These are phyloP conservation scores for Vararia minispora DNA, from an alignment of 768 basidiomycete genomes.

Conservation along the genomic window DNA sequence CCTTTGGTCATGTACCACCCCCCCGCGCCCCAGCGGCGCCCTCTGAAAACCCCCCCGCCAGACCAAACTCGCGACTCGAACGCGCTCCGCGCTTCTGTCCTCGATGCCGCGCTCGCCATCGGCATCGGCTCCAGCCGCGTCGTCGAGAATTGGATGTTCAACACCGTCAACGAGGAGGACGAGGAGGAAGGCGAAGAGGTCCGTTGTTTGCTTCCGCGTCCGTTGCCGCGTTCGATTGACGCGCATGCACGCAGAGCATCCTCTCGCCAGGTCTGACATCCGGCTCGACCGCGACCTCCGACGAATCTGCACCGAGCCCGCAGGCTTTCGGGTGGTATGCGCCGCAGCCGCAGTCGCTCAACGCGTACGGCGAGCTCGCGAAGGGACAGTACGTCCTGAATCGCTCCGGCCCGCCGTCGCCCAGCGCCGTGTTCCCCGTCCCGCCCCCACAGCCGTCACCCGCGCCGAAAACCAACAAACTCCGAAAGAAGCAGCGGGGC, in stretches of 20 bases:
- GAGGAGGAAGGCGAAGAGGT: slow-evolving; percentile 40
- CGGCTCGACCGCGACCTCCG: slow-evolving; percentile 30
- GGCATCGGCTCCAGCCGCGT: slow-evolving; percentile 48
- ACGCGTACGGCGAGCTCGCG: too few species aligned
- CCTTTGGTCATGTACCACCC: too few species aligned
- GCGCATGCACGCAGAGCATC: slow-evolving; percentile 9
- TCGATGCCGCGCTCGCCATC: slow-evolving; percentile 61
- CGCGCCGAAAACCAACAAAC: slow-evolving; percentile 20
- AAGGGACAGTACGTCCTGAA: too few species aligned
- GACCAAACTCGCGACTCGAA: slow-evolving; percentile 48
- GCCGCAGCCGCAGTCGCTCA: too few species aligned
- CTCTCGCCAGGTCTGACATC: slow-evolving; percentile 27
- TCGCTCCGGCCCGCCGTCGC: slow-evolving; percentile 21
- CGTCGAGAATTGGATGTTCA: slow-evolving; percentile 67
- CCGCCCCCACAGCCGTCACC: neutral
- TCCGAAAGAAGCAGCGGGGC: slow-evolving; percentile 40
- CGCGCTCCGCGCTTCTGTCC: slow-evolving; percentile 58
- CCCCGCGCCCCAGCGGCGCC: too few species aligned
- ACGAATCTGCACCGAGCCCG: slow-evolving; percentile 26
- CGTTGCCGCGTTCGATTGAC: neutral
- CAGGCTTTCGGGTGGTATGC: too few species aligned
- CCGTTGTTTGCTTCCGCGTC: slow-evolving; percentile 7
- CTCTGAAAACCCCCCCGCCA: too few species aligned
- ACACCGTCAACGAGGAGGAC: slow-evolving; percentile 38
- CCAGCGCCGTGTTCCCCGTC: slow-evolving; percentile 19